Evolutionary conservation across 805 yeast genomes (phyloP), one percentile per base, ranked within the genome.

Genomic region (Jamesozyma spencerorum): DNA sequence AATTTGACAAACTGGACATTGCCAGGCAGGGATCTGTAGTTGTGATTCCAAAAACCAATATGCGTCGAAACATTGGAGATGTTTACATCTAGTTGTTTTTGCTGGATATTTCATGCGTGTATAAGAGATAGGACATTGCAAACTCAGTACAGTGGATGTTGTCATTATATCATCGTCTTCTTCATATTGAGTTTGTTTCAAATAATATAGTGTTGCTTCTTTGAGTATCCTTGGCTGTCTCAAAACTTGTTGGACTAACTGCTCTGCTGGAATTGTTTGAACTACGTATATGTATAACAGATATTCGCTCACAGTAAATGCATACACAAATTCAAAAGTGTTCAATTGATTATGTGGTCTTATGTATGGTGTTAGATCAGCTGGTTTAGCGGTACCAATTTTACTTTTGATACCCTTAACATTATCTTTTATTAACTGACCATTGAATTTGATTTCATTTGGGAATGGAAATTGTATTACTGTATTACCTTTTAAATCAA

Each of bases 61-160:
- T 0, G 85, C 88, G 61, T 92, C 99, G 58, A 88, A 85, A 55
- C 97, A 88, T 52, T 84, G 88, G n/a, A 85, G 63, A 61, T 92
- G 99, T 26, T 71, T 65, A 62, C 98, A 92, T 37, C 62, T 67
- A 1, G 70, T 63, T 2, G 94, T 77, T 48, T 85, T 74, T 1
- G 77, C 74, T 0, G 99, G 97, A 38, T 71, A 58, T 39, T 68
- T 65, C 70, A 92, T 80, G 41, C 85, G 69, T 8, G 75, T 68
- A 53, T 74, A 80, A 2, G 92, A 75, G 4, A 88, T 66, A 0
- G 96, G 97, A 55, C 95, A 88, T 45, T 72, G 74, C 43, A 92
- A 64, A 13, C 86, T 70, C 40, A 85, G 66, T 1, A 75, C 69
- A 14, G 84, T 77, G 1, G 81, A 72, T 19, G 81, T 75, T 26